These are phyloP conservation scores for Capniomyces stellatus DNA, from an alignment of 371 early-diverging fungal genomes.

Conservation along the genomic window DNA sequence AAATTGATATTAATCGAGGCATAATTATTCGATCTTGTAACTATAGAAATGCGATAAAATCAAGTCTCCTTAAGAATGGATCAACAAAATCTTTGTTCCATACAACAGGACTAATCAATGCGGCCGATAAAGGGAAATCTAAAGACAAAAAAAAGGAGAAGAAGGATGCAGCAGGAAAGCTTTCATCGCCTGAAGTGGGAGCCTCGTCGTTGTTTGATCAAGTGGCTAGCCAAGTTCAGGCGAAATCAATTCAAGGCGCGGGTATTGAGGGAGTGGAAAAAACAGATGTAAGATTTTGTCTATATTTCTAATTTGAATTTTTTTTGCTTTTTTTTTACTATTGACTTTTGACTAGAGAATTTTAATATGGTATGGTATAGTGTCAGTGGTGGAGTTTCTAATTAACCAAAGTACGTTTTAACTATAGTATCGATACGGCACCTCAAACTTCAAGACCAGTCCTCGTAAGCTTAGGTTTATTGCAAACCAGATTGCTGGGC, in stretches of 20 bases:
- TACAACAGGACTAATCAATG: too few relatives aligned
- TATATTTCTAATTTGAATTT: background rate
- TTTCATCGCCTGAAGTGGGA: background rate
- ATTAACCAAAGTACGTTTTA: too few relatives aligned
- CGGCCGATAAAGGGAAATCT: too few relatives aligned
- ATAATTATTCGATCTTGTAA: too few relatives aligned
- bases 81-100: too few relatives aligned
- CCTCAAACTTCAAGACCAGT: slow-evolving; percentile 49
- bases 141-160: background rate
- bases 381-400: too few relatives aligned
- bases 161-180: background rate
- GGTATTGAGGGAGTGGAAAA: background rate
- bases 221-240: background rate
- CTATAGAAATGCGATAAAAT: too few relatives aligned
- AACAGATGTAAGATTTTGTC: too few relatives aligned
- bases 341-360: slow-evolving; percentile 20
- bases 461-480: slow-evolving; percentile 70
- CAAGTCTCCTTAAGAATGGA: too few relatives aligned
- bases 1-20: too few relatives aligned
- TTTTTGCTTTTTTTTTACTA: background rate
- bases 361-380: too few relatives aligned
- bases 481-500: slow-evolving; percentile 63
- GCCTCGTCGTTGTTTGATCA: slow-evolving; percentile 1
- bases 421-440: too few relatives aligned
- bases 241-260: background rate